Base-by-base conservation (phyloP, 2,329 filamentous ascomycete genomes). In the Penicillium sp. region DNA sequence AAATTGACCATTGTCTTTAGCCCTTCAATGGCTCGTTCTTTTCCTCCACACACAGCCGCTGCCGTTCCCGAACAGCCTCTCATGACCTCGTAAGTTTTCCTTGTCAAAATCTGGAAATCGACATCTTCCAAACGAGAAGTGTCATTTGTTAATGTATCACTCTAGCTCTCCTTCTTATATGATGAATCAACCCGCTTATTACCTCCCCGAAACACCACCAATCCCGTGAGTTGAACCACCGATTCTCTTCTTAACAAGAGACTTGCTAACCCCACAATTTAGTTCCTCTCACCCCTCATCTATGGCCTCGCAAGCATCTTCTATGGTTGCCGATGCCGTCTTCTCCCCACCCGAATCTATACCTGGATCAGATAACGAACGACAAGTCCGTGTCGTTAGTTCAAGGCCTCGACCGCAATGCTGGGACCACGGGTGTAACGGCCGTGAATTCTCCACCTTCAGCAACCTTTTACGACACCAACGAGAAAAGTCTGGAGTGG, bases 371-470 rank as follows among this genome's bases (percentile, higher is more conserved):
- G 76, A 76, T 22, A 68, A 69, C n/a, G 73, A 75, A 26, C 76
- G 76, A 48, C 74, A 86, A 63, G 86, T 90, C 39, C 83, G 90
- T 57, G 85, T 92, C 16, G 82, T 92, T 19, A 88, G 90, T 72
- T 87, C 86, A 65, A 84, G 90, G 63, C 91, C 91, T n/a, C 96
- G 96, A 77, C 92, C 93, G 46, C 91, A 96, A 72, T 97, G 93
- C 76, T 98, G 91, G 90, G 93, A 97, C 59, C 93, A 98, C 70
- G 93, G 93, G 11, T 98, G 93, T 80, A 96, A 97, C 68, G 93
- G 93, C 21, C 87, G 93, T 29, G 90, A 96, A 69, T 98, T 98
- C 71, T 96, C 91, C 19, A 97, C 93, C 3, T 97, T 97, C 72
- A 96, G 92, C 83, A 97, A 97, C 72, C 84, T 97, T 3, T 81